Evolutionary conservation across 495 filamentous ascomycete genomes (phyloP), one percentile per base, ranked within the genome.

Genomic region (Tuber indicum): DNA sequence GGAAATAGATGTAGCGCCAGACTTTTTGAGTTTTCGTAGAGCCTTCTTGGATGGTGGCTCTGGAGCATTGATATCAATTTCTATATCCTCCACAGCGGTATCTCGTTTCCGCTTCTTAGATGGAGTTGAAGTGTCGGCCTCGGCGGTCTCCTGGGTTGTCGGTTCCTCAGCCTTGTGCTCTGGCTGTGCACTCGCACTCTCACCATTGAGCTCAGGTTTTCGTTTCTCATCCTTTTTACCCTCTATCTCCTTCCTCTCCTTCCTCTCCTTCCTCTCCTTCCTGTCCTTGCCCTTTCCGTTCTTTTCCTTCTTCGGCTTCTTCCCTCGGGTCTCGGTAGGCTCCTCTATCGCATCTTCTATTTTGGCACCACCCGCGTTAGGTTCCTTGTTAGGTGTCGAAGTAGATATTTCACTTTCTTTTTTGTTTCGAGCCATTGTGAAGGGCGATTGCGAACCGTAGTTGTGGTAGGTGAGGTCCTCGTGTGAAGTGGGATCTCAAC

Each of bases 31-130:
- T 70, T 90, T 89, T 74, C 94, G 92, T 77, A 92, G 86, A 75
- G 91, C 91, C 85, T 96, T 97, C 84, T 98, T 98, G 66, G 96
- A 98, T 8, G 92, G 92, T 19, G 96, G 96, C 83, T 98, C 94
- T 8, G 96, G 94, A 70, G 91, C 90, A 76, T 86, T 87, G 76
- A 98, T 85, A 85, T 99, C 93, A 78, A 99, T 92, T 85, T 96
- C 92, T 82, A 99, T 89, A 81, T 97, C 93, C 70, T 74, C 86
- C 62, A 88, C 86, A 21, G 73, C 19, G 43, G 75, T 71, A 73
- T 88, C 84, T 71, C 89, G 86, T 80, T 92, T 90, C 81, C 93
- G 92, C 86, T 94, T 94, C 84, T 93, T 94, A 58, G 87, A 86
- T 75, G 87, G 85, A 44, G 79, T 86, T 66, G 73, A 44, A 32